A percentile compares a stretch with the other conserved stretches of the same genome.
Evolutionary conservation across 1,139 yeast species (phyloP).

Genomic region (Suhomyces guaymorum): DNA sequence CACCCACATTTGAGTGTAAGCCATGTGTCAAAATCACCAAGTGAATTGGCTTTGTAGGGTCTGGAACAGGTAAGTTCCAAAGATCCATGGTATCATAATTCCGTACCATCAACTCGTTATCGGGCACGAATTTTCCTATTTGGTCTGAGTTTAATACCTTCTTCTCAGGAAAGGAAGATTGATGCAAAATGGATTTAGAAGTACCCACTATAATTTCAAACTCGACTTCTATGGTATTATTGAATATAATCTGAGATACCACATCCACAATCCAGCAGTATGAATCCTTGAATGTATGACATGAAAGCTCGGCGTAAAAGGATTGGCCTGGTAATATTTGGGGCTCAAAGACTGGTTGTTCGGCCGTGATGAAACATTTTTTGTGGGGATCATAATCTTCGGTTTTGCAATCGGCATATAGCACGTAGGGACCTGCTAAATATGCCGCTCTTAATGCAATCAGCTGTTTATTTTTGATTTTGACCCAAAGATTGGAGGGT

Average conservation of each 20-base stretch:
- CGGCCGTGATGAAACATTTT: conserved; percentile 61
- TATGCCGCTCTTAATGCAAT: conserved; percentile 83
- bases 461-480: conserved; percentile 71
- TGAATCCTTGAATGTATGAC: conserved; percentile 23
- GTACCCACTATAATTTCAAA: conserved; percentile 69
- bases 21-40: conserved; percentile 87
- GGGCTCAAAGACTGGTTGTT: conserved; percentile 69
- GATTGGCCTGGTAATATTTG: conserved; percentile 43
- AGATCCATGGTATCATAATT: conserved; percentile 66
- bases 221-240: conserved; percentile 63
- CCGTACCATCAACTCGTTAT: conserved; percentile 37
- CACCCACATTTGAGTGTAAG: conserved; percentile 81
- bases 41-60: conserved; percentile 55
- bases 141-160: conserved; percentile 30
- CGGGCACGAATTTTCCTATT: conserved; percentile 31
- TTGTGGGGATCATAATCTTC: conserved; percentile 60
- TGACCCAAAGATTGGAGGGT: conserved; percentile 52
- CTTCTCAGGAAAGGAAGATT: conserved; percentile 32
- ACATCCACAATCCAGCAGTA: conserved; percentile 85
- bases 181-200: conserved; percentile 45
- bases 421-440: conserved; percentile 84
- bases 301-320: conserved; percentile 26
- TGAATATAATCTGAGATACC: conserved; percentile 81
- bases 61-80: conserved; percentile 64
- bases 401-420: conserved; percentile 79